Conservation (phyloP, 371 early-diverging fungal species). For the Dinochytrium kinnereticum region DNA sequence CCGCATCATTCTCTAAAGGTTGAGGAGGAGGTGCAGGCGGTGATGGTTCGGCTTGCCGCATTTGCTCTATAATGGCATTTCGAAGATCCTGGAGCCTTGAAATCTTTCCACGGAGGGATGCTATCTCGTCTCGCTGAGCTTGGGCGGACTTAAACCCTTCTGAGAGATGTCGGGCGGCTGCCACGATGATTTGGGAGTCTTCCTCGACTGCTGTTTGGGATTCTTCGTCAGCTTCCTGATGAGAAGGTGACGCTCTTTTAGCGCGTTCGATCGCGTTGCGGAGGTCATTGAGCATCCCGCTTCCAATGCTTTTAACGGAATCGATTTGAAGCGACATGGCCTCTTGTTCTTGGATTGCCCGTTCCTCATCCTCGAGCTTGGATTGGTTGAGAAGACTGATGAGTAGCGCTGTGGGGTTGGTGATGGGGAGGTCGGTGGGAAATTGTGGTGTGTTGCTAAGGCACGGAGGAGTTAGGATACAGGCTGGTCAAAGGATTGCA, state of each 20-base stretch:
- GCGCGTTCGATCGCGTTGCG: background rate
- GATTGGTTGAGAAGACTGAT: too few species aligned
- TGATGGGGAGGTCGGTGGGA: too few species aligned
- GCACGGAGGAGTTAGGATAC: too few species aligned
- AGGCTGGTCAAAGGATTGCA: too few species aligned
- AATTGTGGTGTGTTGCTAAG: too few species aligned
- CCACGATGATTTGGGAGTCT: background rate
- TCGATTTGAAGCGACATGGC: too few species aligned
- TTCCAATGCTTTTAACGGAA: too few species aligned
- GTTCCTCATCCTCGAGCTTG: too few species aligned
- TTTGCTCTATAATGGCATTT: background rate
- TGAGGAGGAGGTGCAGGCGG: background rate
- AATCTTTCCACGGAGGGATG: background rate
- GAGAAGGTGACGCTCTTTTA: background rate
- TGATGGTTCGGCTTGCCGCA: background rate
- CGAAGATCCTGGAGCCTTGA: background rate
- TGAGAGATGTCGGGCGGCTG: background rate
- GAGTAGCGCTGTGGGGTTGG: too few species aligned
- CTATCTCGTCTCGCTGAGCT: background rate
- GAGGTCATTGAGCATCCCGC: background rate
- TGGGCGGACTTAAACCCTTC: background rate
- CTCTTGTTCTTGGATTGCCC: too few species aligned
- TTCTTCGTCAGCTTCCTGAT: background rate
- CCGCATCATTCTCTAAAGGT: background rate
- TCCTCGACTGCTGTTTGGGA: background rate